Evolutionary conservation across 2,329 filamentous ascomycete genomes (phyloP).

Genomic region (Emergomyces orientalis): DNA sequence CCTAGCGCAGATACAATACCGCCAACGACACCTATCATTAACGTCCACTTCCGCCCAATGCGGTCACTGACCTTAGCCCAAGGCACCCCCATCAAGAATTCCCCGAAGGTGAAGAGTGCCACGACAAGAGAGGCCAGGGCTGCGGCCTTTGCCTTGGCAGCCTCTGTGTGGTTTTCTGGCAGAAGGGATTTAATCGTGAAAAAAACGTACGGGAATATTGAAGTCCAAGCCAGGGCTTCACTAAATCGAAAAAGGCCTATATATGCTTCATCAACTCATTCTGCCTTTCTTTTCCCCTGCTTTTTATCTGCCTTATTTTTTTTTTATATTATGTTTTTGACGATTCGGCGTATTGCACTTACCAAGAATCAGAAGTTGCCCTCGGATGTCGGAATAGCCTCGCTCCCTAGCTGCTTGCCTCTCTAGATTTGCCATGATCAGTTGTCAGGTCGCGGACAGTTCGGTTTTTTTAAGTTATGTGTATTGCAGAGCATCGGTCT

Average conservation of each 20-base stretch:
- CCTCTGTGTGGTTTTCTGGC: background rate
- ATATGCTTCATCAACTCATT: background rate
- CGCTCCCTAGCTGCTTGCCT: background rate
- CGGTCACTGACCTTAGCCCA: slow-evolving; percentile 12
- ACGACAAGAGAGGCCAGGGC: slow-evolving; percentile 8
- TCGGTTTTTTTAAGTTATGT: background rate
- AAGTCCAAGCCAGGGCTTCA: slow-evolving; percentile 12
- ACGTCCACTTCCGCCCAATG: slow-evolving; percentile 11
- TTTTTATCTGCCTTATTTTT: background rate
- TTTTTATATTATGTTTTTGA: too few relatives aligned
- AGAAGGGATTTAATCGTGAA: slow-evolving; percentile 11
- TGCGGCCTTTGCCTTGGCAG: background rate
- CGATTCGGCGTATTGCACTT: background rate
- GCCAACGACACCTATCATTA: slow-evolving; percentile 9
- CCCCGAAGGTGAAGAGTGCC: slow-evolving; percentile 12
- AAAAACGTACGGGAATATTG: slow-evolving; percentile 12
- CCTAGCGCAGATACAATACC: slow-evolving; percentile 7
- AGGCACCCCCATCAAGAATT: slow-evolving; percentile 9
- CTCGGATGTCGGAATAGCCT: background rate
- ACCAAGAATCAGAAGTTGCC: background rate
- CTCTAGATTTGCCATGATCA: background rate
- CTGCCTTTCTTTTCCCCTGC: too few relatives aligned
- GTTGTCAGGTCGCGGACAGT: too few relatives aligned
- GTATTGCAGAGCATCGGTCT: background rate
- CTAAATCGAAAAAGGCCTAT: slow-evolving; percentile 11